Conservation (phyloP, 139 green algal species). For the Gonium pectorale region DNA sequence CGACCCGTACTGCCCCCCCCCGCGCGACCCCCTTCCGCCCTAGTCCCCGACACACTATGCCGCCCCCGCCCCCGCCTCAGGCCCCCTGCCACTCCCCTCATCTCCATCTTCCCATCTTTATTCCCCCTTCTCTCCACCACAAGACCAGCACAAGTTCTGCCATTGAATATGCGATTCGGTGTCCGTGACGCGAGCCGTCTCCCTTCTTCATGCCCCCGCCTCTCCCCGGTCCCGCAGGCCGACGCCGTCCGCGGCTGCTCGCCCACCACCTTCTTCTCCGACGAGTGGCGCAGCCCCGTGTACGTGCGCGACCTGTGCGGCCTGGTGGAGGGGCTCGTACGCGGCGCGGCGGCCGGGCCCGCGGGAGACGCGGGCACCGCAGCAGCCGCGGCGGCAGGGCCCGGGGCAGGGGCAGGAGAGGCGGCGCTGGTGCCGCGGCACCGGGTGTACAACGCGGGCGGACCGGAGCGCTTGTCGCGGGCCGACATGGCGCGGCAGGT, state of each 20-base stretch:
- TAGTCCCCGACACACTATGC: conserved; percentile 44
- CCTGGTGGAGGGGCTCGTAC: background rate
- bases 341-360: background rate
- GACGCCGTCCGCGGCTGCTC: conserved; percentile 26
- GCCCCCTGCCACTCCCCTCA: conserved; percentile 41
- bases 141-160: no score
- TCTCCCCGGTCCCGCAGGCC: background rate
- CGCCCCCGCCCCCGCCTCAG: conserved; percentile 6
- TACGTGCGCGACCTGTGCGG: conserved; percentile 51
- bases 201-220: background rate
- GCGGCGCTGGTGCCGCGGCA: conserved; percentile 3
- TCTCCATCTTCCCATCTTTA: no score
- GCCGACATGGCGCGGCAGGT: conserved; percentile 78
- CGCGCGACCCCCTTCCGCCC: conserved; percentile 73
- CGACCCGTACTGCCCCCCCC: background rate
- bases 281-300: conserved; percentile 61
- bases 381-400: background rate
- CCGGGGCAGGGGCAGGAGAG: background rate
- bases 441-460: conserved; percentile 75
- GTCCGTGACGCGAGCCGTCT: no score
- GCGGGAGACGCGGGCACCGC: background rate
- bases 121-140: no score
- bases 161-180: no score
- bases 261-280: conserved; percentile 55
- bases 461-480: conserved; percentile 76